phyloP scores from a whole-genome alignment of 441 rosid species.

The Eruca vesicaria region DNA sequence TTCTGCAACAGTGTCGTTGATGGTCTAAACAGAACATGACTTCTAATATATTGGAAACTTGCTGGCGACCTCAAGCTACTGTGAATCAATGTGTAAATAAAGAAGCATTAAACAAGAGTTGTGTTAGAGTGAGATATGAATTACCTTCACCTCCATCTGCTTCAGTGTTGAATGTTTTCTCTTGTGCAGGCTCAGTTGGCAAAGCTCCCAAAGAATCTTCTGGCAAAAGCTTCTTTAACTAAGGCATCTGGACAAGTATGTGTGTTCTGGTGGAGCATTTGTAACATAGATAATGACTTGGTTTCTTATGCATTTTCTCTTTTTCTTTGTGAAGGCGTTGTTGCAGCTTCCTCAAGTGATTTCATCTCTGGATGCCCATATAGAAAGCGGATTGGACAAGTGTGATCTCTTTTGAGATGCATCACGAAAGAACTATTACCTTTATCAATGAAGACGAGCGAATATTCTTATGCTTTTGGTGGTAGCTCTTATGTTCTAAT shows the following conservation, averaged over 20 bases:
- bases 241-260: constrained; percentile 39
- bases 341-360: constrained; percentile 38
- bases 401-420: constrained; percentile 7
- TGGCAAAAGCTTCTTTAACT: constrained; percentile 33
- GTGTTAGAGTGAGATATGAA: not conserved
- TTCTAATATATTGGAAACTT: no score
- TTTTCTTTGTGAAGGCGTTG: constrained; percentile 1
- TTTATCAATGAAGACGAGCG: no score
- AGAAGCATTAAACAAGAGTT: no score
- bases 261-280: not conserved
- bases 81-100: no score
- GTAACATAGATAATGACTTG: not conserved
- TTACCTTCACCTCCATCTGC: not conserved
- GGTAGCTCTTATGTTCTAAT: constrained; percentile 5
- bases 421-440: not conserved
- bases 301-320: not conserved
- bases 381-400: constrained; percentile 35
- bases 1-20: not conserved
- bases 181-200: constrained; percentile 24
- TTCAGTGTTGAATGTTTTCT: not conserved
- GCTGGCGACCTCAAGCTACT: no score
- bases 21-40: no score
- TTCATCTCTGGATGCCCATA: constrained; percentile 33
- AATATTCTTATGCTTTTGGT: not conserved
- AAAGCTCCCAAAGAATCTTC: constrained; percentile 37